phyloP scores from a whole-genome alignment of 805 yeast species.

The Kodamaea neixiangensis region DNA sequence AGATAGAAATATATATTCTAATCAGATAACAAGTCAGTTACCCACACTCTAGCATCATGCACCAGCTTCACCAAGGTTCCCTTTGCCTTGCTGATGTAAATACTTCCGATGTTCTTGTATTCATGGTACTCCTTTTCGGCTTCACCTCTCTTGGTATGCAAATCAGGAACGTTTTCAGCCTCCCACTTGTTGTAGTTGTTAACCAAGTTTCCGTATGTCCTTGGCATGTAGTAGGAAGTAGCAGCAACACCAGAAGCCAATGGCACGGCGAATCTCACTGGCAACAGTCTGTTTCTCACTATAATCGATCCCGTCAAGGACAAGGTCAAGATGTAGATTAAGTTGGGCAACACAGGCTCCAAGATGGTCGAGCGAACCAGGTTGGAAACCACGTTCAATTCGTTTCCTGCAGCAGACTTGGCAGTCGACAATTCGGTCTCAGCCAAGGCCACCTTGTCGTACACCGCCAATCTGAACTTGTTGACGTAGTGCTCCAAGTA shows the following conservation, averaged over 20 bases:
- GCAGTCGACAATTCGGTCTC: slow-evolving; percentile 49
- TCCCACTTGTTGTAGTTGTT: slow-evolving; percentile 27
- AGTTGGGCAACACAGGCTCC: slow-evolving; percentile 58
- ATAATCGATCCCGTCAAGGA: slow-evolving; percentile 59
- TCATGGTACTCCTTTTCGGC: slow-evolving; percentile 8
- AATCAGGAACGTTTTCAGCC: slow-evolving; percentile 31
- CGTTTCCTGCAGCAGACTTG: slow-evolving; percentile 49
- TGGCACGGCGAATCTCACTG: slow-evolving; percentile 44
- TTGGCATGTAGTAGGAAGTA: slow-evolving; percentile 54
- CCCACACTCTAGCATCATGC: slow-evolving; percentile 28
- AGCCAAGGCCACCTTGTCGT: slow-evolving; percentile 36
- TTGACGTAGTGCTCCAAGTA: slow-evolving; percentile 46
- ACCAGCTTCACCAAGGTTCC: slow-evolving; percentile 20
- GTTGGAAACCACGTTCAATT: slow-evolving; percentile 31
- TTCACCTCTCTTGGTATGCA: slow-evolving; percentile 28
- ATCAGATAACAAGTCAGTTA: slow-evolving; percentile 15
- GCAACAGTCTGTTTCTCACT: slow-evolving; percentile 45
- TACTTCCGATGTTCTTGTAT: slow-evolving; percentile 13
- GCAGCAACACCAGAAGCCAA: slow-evolving; percentile 47
- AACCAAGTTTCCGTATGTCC: slow-evolving; percentile 33
- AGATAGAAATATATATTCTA: neutral
- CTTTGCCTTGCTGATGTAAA: slow-evolving; percentile 15
- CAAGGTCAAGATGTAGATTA: slow-evolving; percentile 55
- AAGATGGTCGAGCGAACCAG: slow-evolving; percentile 38
- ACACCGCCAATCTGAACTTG: slow-evolving; percentile 38